Evolutionary conservation across 495 filamentous ascomycete genomes (phyloP).

Genomic region (Cudoniella acicularis): DNA sequence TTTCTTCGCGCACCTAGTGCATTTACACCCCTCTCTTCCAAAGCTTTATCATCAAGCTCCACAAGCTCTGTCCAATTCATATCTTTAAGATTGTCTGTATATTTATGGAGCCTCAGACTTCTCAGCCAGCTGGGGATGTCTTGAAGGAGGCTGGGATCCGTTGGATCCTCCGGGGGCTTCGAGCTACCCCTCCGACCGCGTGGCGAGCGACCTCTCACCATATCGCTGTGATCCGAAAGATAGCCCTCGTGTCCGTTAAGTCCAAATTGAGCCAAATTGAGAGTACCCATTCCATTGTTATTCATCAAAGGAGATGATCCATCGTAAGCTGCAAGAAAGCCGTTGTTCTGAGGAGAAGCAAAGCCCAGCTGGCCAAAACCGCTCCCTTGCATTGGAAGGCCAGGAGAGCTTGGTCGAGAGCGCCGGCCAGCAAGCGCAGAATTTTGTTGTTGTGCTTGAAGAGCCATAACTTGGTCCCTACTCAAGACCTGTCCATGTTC

Average conservation of each 20-base stretch:
- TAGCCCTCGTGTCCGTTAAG: slow-evolving; percentile 74
- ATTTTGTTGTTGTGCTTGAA: slow-evolving; percentile 81
- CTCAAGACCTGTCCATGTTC: slow-evolving; percentile 84
- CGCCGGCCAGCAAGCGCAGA: slow-evolving; percentile 69
- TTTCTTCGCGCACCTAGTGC: slow-evolving; percentile 92
- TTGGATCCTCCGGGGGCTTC: slow-evolving; percentile 96
- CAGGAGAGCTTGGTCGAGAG: slow-evolving; percentile 90
- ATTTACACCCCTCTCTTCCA: slow-evolving; percentile 92
- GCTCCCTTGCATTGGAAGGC: slow-evolving; percentile 73
- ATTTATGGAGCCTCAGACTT: slow-evolving; percentile 94
- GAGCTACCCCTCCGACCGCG: slow-evolving; percentile 90
- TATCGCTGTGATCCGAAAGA: slow-evolving; percentile 89
- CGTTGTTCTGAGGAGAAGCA: slow-evolving; percentile 90
- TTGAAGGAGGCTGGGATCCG: slow-evolving; percentile 83
- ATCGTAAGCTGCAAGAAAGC: slow-evolving; percentile 88
- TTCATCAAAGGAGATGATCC: slow-evolving; percentile 62
- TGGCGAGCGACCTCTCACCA: slow-evolving; percentile 84
- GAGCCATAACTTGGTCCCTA: slow-evolving; percentile 78
- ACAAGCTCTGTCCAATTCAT: slow-evolving; percentile 94
- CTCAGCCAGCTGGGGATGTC: slow-evolving; percentile 96
- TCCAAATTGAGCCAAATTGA: slow-evolving; percentile 75
- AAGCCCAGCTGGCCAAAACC: slow-evolving; percentile 67
- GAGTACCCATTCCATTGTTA: slow-evolving; percentile 65
- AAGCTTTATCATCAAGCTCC: slow-evolving; percentile 86
- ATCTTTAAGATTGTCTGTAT: slow-evolving; percentile 96